phyloP scores from a whole-genome alignment of 1,139 yeast genomes.

The Eremothecium cymbalariae region DNA sequence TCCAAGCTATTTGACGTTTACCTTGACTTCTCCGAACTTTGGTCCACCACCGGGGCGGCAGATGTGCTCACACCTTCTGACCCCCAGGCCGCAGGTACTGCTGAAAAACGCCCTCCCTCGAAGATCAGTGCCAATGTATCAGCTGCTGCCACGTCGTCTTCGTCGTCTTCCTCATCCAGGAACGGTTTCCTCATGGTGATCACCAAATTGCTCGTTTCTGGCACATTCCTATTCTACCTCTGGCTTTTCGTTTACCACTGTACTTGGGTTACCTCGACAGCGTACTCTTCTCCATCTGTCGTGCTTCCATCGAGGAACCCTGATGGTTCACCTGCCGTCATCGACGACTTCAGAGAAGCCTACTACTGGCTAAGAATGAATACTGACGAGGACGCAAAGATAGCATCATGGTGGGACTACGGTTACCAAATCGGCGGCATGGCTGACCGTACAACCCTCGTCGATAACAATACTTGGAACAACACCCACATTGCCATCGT shows the following conservation, averaged over 20 bases:
- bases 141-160: conserved; percentile 10
- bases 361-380: conserved; percentile 99
- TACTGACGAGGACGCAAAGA: conserved; percentile 90
- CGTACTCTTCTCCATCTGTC: conserved; percentile 96
- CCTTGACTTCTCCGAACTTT: conserved; percentile 52
- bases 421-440: conserved; percentile 99
- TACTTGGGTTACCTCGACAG: conserved; percentile 94
- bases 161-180: conserved; percentile 3
- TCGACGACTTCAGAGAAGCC: conserved; percentile 98
- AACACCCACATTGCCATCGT: conserved; percentile 99
- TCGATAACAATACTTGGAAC: conserved; percentile 98
- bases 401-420: conserved; percentile 99
- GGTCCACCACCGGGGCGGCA: conserved; percentile 18
- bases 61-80: too few relatives aligned
- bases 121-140: conserved; percentile 2
- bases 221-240: conserved; percentile 69
- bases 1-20: conserved; percentile 80
- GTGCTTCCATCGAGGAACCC: conserved; percentile 75
- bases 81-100: background rate
- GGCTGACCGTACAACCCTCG: conserved; percentile 98
- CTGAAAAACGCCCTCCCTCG: background rate
- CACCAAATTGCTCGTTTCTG: conserved; percentile 55
- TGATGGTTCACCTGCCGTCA: conserved; percentile 77
- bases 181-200: conserved; percentile 35
- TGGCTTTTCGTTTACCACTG: conserved; percentile 85